Conservation (phyloP, 2,329 filamentous ascomycete species). For the Ceratocystis variospora region DNA sequence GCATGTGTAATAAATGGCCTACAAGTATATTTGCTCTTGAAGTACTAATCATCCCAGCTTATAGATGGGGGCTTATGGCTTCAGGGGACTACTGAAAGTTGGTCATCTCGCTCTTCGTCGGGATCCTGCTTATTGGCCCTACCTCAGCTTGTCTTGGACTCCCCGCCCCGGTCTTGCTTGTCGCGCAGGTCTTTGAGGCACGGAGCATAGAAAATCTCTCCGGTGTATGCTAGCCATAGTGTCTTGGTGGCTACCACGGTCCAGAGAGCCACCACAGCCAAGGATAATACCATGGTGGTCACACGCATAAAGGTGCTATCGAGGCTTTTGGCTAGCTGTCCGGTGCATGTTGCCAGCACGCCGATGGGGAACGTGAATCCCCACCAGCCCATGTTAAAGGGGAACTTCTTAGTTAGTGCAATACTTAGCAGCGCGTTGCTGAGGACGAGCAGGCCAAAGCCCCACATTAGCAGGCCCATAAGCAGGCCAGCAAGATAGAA, state of each 20-base stretch:
- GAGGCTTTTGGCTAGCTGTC: conserved; percentile 29
- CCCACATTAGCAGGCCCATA: conserved; percentile 32
- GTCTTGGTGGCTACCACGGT: conserved; percentile 30
- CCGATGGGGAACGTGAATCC: conserved; percentile 35
- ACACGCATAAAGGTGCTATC: conserved; percentile 33
- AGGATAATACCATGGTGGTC: conserved; percentile 29
- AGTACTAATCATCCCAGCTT: no score
- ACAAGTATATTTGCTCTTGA: no score
- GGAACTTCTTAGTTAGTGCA: conserved; percentile 29
- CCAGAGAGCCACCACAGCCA: conserved; percentile 32
- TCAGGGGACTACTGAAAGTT: no score
- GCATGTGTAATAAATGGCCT: no score
- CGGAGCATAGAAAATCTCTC: conserved; percentile 34
- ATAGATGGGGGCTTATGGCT: no score
- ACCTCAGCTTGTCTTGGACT: conserved; percentile 8
- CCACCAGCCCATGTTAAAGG: conserved; percentile 38
- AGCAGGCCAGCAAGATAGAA: conserved; percentile 16
- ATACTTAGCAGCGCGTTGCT: conserved; percentile 32
- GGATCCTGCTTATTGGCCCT: background rate
- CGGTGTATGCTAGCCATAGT: conserved; percentile 27
- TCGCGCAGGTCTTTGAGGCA: conserved; percentile 27
- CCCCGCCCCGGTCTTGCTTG: conserved; percentile 23
- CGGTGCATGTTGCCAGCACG: conserved; percentile 32
- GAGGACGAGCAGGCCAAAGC: conserved; percentile 33
- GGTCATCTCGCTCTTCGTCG: no score